phyloP scores from a whole-genome alignment of 2,329 filamentous ascomycete genomes.

The Fusarium musae region DNA sequence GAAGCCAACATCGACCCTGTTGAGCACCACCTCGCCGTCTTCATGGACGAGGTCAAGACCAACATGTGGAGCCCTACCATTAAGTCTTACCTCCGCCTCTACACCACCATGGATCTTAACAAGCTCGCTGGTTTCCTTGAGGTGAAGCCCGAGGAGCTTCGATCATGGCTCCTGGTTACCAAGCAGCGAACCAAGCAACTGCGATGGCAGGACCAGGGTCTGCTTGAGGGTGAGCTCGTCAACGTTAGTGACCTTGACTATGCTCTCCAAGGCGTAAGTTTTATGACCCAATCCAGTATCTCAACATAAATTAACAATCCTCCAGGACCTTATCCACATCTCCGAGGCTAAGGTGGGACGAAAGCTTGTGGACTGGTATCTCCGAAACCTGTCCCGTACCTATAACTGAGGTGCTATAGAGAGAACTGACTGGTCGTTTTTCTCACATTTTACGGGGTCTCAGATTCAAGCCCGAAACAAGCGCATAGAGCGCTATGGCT shows the following conservation, averaged over 20 bases:
- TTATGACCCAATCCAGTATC: not conserved
- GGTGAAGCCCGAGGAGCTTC: conserved; percentile 94
- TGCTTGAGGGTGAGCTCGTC: conserved; percentile 91
- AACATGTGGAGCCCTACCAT: conserved; percentile 98
- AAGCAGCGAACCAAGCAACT: conserved; percentile 98
- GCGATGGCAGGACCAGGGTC: conserved; percentile 87
- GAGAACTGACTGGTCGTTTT: conserved; percentile 42
- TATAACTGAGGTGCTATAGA: conserved; percentile 68
- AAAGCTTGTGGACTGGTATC: conserved; percentile 98
- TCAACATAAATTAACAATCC: conserved; percentile 5
- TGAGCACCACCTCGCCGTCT: conserved; percentile 96
- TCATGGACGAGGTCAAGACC: conserved; percentile 99
- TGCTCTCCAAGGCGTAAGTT: conserved; percentile 88
- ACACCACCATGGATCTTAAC: conserved; percentile 99
- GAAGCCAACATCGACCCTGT: conserved; percentile 95
- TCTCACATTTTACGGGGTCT: conserved; percentile 34
- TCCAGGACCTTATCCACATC: conserved; percentile 93
- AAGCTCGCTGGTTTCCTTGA: conserved; percentile 98
- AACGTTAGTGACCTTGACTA: conserved; percentile 98
- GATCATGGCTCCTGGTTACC: conserved; percentile 93
- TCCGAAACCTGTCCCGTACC: conserved; percentile 93
- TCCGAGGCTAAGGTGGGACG: conserved; percentile 98
- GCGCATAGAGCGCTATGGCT: conserved; percentile 10
- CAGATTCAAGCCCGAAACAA: conserved; percentile 18
- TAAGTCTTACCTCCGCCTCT: conserved; percentile 98